phyloP scores from a whole-genome alignment of 371 early-diverging fungal genomes.

The Apophysomyces sp. region DNA sequence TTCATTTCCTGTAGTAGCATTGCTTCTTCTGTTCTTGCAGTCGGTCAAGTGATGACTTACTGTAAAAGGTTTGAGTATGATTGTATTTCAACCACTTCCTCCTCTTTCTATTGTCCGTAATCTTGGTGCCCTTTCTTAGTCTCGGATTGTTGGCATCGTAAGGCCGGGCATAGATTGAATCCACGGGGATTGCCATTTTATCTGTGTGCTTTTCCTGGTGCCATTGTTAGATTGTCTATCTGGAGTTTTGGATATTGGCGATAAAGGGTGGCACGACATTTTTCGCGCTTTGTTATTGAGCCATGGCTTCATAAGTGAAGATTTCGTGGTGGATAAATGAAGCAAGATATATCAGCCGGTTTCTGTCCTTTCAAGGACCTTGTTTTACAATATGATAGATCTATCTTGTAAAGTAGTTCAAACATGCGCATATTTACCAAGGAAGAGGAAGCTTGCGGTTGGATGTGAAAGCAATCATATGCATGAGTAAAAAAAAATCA shows the following conservation, averaged over 20 bases:
- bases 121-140: conserved; percentile 41
- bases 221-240: conserved; percentile 40
- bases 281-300: conserved; percentile 28
- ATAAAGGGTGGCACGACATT: conserved; percentile 52
- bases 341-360: background rate
- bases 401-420: background rate
- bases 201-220: background rate
- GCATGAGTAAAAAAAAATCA: background rate
- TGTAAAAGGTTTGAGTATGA: conserved; percentile 32
- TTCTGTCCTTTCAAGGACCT: background rate
- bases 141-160: conserved; percentile 33
- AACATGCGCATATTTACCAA: background rate
- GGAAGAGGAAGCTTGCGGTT: background rate
- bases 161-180: conserved; percentile 51
- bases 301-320: conserved; percentile 9
- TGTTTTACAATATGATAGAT: background rate
- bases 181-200: background rate
- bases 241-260: conserved; percentile 20
- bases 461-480: background rate
- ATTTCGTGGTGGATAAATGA: conserved; percentile 6
- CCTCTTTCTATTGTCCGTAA: conserved; percentile 39
- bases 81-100: background rate
- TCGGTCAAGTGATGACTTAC: background rate
- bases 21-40: background rate
- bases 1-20: background rate